A percentile compares a stretch with the other conserved stretches of the same genome.
These are phyloP conservation scores for Rhinocladiella mackenziei DNA, from an alignment of 2,329 filamentous ascomycete species.

Conservation along the genomic window DNA sequence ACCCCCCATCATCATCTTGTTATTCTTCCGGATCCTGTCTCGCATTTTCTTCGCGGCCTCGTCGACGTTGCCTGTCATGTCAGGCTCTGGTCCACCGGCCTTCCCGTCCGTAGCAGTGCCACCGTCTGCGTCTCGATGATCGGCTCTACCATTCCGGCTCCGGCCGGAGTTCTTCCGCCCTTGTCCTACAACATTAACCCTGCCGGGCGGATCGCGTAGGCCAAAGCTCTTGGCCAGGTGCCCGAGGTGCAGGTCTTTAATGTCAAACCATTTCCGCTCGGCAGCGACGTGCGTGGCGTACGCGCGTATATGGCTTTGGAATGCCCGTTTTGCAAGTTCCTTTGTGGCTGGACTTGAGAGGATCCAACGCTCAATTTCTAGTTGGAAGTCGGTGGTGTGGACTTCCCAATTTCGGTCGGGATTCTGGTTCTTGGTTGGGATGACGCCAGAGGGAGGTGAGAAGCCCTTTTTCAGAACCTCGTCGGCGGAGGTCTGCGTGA, in stretches of 20 bases:
- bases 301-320: conserved; percentile 86
- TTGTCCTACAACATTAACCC: conserved; percentile 59
- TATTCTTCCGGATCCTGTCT: conserved; percentile 47
- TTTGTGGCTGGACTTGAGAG: conserved; percentile 63
- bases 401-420: conserved; percentile 51
- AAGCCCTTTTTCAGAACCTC: conserved; percentile 67
- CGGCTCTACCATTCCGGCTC: conserved; percentile 34
- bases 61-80: conserved; percentile 37
- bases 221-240: conserved; percentile 93
- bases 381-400: conserved; percentile 63
- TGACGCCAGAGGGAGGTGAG: conserved; percentile 39
- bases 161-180: conserved; percentile 40
- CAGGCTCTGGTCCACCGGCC: conserved; percentile 13
- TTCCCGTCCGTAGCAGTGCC: conserved; percentile 30
- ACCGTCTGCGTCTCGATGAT: conserved; percentile 22
- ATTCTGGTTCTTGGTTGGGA: conserved; percentile 23
- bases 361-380: conserved; percentile 63
- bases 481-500: conserved; percentile 59
- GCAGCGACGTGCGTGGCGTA: conserved; percentile 90
- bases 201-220: conserved; percentile 79
- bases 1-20: conserved; percentile 48
- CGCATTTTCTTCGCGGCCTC: conserved; percentile 53
- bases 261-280: conserved; percentile 84
- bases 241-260: conserved; percentile 83
- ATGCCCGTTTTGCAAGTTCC: conserved; percentile 78